A percentile compares a stretch with the other conserved stretches of the same genome.
Conservation (phyloP, 2,329 filamentous ascomycete genomes). For the Daldinia sp. region DNA sequence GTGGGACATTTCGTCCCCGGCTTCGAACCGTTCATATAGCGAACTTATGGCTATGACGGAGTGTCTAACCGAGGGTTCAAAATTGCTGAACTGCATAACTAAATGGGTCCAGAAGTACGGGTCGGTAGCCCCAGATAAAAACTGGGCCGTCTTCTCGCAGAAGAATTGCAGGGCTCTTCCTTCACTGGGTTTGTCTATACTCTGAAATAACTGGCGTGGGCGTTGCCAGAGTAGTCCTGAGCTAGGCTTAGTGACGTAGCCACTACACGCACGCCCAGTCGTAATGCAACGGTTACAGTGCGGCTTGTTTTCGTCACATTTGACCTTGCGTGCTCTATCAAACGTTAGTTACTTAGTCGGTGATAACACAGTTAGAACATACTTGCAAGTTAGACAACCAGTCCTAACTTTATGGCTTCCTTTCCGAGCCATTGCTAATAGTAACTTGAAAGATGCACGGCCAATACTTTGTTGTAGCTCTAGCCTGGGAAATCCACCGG, state of each 20-base stretch:
- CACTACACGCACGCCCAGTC: constrained; percentile 51
- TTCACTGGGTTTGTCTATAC: constrained; percentile 47
- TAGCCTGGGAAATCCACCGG: constrained; percentile 26
- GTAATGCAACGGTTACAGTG: constrained; percentile 47
- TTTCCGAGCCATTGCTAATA: constrained; percentile 46
- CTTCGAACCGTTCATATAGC: constrained; percentile 52
- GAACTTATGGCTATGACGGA: constrained; percentile 57
- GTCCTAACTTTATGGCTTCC: constrained; percentile 48
- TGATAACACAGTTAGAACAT: constrained; percentile 9
- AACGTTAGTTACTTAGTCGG: constrained; percentile 11
- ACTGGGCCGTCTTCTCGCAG: constrained; percentile 52
- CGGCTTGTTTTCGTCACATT: constrained; percentile 49
- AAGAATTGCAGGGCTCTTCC: constrained; percentile 56
- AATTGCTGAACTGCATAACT: constrained; percentile 55
- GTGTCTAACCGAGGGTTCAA: constrained; percentile 56
- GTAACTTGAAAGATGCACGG: background rate
- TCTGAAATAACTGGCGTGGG: constrained; percentile 50
- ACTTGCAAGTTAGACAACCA: constrained; percentile 45
- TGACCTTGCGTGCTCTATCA: constrained; percentile 47
- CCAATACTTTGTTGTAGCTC: constrained; percentile 1
- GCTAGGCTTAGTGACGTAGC: constrained; percentile 44
- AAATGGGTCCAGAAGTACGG: constrained; percentile 58
- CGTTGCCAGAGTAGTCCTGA: constrained; percentile 53
- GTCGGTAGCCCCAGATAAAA: constrained; percentile 54
- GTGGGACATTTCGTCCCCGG: constrained; percentile 14